Evolutionary conservation across 495 filamentous ascomycete species (phyloP), one percentile per base, ranked within the genome.

Genomic region (Emericellopsis terricola): DNA sequence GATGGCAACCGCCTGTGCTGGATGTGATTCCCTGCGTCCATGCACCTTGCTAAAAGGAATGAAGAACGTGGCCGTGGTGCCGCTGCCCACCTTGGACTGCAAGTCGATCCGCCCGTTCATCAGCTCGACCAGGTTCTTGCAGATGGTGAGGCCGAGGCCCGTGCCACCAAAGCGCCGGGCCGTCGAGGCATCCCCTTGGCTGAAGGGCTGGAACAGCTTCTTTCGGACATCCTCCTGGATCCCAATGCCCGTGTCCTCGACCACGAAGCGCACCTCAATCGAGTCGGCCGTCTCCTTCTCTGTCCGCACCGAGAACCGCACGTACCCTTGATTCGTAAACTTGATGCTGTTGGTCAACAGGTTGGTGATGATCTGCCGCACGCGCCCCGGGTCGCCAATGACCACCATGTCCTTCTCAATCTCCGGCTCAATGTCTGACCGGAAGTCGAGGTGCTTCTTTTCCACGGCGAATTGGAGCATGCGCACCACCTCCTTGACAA

Each of bases 301-400:
- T 27, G 60, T 61, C 31, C 46, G 38, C 9, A 69, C 62, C 0
- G 47, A 55, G 32, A 73, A 57, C 35, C 62, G 68, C 8, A 92
- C 70, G 35, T 63, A 65, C 1, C 84, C 85, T 16, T 69, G 57
- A 18, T 72, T 72, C 0, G 84, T 91, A 43, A 92, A 91, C 41
- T 93, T 91, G 52, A 86, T 81, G 36, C 76, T 80, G 45, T 94
- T 94, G 7, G 78, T 76, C n/a, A 92, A 60, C 10, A 94, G 52
- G 45, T 91, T 94, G 17, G 77, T 81, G 9, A 92, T 63, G 20
- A 94, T 76, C 52, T 92, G 85, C 13, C 81, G 67, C 30, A 86
- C 66, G 21, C 84, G 62, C 0, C 79, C 69, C 1, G 83, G 76
- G 46, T 94, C 85, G 5, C 84, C 85, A 46, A 78, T 62, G 15